Base-by-base conservation (phyloP, 129 eudicot species). In the Scalesia atractyloides region DNA sequence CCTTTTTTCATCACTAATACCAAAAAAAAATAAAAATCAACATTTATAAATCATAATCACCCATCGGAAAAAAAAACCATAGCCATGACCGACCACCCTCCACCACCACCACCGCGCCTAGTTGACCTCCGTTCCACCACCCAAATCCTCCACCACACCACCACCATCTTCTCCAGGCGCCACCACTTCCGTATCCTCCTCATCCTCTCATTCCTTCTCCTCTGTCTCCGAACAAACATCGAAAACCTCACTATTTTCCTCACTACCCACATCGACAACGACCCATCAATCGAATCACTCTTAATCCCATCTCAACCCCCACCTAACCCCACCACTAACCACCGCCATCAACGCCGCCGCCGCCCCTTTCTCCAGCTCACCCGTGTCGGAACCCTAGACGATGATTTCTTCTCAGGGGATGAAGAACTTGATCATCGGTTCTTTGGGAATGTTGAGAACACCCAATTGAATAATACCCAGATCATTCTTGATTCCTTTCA, bases 331-430 rank as follows among this genome's bases (percentile, higher is more conserved):
- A 34, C 76, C 72, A n/a, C 69, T 26, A 14, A 19, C 43, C 76
- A 7, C 43, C 81, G 8, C n/a, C 82, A 13, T 17, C 89, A 70
- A 19, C 91, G 74, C 30, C 88, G 86, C 34, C 88, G 79, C 66
- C 83, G 92, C 22, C 92, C 89, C 16, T 87, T 87, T 60, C 89
- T 85, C 43, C 98, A 86, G 69, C 88, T 89, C 72, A 81, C 91
- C 34, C 89, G 95, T 3, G 89, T 85, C 41, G 91, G 91, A 2
- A 92, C 91, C 10, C 87, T 89, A 0, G 91, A 90, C 59, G 96
- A 90, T 15, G 96, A 86, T 60, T 85, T 88, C 78, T 88, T 90
- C 75, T 79, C 99, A 22, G 91, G 86, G 1, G 91, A 84, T 47
- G 82, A 90, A 13, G 85, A 86, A 19, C 64, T 81, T 20, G 89